phyloP scores from a whole-genome alignment of 2,329 filamentous ascomycete species.

The Phoma sp. region DNA sequence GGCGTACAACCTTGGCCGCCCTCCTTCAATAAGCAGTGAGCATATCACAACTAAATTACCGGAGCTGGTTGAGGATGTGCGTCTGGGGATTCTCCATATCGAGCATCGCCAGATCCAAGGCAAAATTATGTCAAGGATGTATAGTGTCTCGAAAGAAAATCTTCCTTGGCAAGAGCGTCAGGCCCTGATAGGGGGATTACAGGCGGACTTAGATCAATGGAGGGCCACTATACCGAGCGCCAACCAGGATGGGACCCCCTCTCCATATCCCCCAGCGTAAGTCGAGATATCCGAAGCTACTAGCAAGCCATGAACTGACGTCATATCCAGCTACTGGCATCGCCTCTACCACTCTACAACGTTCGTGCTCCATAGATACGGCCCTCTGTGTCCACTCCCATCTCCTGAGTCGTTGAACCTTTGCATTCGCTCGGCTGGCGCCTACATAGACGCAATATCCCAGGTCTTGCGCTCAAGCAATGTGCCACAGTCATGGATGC shows the following conservation, averaged over 20 bases:
- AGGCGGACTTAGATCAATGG: background rate
- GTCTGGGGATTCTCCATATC: background rate
- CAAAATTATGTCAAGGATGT: slow-evolving; percentile 3
- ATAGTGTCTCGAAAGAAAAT: background rate
- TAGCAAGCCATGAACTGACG: background rate
- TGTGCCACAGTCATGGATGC: slow-evolving; percentile 9
- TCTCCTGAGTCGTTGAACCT: background rate
- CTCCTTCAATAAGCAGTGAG: slow-evolving; percentile 3
- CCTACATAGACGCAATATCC: background rate
- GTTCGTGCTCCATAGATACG: slow-evolving; percentile 3
- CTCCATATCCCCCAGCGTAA: background rate
- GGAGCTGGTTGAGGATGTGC: background rate
- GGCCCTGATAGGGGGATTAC: background rate
- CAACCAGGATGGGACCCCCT: background rate
- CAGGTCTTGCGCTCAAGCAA: background rate
- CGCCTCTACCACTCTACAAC: slow-evolving; percentile 7
- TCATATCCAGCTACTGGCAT: background rate
- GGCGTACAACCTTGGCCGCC: slow-evolving; percentile 8
- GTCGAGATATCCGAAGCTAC: background rate
- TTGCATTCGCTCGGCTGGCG: background rate
- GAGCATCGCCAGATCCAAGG: slow-evolving; percentile 7
- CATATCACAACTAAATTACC: slow-evolving; percentile 2
- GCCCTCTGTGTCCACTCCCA: slow-evolving; percentile 2
- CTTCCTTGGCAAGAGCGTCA: background rate
- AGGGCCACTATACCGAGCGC: background rate